phyloP scores from a whole-genome alignment of 2,329 filamentous ascomycete species.

The Fragosphaeria purpurea region DNA sequence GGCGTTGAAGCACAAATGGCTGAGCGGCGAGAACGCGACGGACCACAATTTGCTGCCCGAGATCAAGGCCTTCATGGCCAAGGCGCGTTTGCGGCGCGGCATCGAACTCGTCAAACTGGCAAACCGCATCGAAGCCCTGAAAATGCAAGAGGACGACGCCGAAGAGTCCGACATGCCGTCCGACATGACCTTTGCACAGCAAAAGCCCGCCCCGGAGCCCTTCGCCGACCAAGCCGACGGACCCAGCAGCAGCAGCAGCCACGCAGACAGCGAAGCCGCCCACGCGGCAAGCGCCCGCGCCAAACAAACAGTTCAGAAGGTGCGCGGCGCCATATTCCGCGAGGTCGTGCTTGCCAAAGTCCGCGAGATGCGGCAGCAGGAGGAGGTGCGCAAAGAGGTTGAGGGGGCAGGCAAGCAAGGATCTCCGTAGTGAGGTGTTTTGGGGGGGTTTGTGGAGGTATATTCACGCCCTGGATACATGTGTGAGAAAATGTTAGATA shows the following conservation, averaged over 20 bases:
- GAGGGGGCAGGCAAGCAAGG: conserved; percentile 44
- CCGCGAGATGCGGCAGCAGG: conserved; percentile 78
- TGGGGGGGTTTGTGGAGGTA: too few species aligned
- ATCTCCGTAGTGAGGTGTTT: conserved; percentile 4
- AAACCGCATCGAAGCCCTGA: conserved; percentile 90
- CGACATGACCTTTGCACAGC: conserved; percentile 48
- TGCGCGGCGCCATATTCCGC: conserved; percentile 70
- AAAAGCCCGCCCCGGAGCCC: conserved; percentile 9
- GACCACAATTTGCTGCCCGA: conserved; percentile 97
- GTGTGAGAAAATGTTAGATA: neutral
- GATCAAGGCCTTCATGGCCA: conserved; percentile 87
- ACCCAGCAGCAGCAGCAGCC: neutral
- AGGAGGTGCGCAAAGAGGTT: conserved; percentile 61
- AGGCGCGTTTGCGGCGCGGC: conserved; percentile 80
- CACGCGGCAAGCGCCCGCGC: conserved; percentile 21
- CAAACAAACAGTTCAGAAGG: conserved; percentile 36
- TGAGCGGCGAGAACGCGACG: conserved; percentile 81
- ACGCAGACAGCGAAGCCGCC: conserved; percentile 20
- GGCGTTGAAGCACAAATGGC: conserved; percentile 75
- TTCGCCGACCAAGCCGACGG: neutral
- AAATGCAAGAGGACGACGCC: conserved; percentile 77
- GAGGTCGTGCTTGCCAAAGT: conserved; percentile 94
- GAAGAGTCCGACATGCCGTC: conserved; percentile 65
- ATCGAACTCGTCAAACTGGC: conserved; percentile 94
- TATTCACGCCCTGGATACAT: too few species aligned